A percentile compares a stretch with the other conserved stretches of the same genome.
phyloP scores from a whole-genome alignment of 1,284 basidiomycete species.

The Gastroboletus turbinatus region DNA sequence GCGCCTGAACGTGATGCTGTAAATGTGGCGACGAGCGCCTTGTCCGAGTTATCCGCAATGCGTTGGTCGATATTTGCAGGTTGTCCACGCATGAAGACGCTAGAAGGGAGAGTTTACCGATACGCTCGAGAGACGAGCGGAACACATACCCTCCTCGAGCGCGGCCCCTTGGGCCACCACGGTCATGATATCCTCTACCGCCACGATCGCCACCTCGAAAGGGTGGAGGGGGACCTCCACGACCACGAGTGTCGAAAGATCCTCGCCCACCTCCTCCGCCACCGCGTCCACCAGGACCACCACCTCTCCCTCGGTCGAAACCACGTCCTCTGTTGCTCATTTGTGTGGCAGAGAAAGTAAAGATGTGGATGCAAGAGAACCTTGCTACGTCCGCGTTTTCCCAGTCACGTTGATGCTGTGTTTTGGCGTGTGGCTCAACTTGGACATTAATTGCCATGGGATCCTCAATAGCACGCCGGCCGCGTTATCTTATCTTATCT shows the following conservation, averaged over 20 bases:
- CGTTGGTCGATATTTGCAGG: conserved; percentile 58
- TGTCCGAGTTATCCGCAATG: conserved; percentile 56
- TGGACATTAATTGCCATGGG: conserved; percentile 2
- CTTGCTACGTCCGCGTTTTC: neutral
- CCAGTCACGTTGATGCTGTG: conserved; percentile 28
- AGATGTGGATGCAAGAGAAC: neutral
- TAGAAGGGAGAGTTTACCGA: conserved; percentile 29
- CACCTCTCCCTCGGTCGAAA: conserved; percentile 34
- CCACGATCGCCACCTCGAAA: conserved; percentile 31
- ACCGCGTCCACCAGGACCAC: conserved; percentile 23
- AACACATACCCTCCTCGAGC: conserved; percentile 51
- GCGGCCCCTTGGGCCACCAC: conserved; percentile 35
- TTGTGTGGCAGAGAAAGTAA: neutral
- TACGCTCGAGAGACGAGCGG: neutral
- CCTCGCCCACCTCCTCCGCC: conserved; percentile 29
- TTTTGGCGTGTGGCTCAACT: conserved; percentile 5
- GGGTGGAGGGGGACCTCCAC: conserved; percentile 26
- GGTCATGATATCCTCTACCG: conserved; percentile 35
- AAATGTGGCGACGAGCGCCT: conserved; percentile 54
- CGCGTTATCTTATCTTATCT: conserved; percentile 33
- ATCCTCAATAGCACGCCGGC: neutral
- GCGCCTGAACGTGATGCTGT: conserved; percentile 39
- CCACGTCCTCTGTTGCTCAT: conserved; percentile 37
- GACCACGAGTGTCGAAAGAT: conserved; percentile 28
- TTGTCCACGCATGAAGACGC: conserved; percentile 51